phyloP scores from a whole-genome alignment of 1,284 basidiomycete species.

The Melanopsichium pennsylvanicum region DNA sequence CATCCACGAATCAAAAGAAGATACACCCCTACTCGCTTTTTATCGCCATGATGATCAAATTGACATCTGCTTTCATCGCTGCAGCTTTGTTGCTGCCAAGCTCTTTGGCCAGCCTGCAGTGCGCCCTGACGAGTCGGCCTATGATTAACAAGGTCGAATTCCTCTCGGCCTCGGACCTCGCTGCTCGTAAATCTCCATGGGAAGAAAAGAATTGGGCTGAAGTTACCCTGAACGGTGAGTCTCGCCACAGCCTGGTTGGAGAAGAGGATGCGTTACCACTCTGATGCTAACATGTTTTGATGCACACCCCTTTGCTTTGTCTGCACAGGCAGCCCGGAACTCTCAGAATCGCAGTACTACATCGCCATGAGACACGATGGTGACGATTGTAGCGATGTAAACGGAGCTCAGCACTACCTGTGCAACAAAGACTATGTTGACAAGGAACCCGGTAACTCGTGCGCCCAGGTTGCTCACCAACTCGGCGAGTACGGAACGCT shows the following conservation, averaged over 20 bases:
- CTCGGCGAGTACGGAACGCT: too few relatives aligned
- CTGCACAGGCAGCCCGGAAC: too few relatives aligned
- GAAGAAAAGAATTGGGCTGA: too few relatives aligned
- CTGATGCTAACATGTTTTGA: too few relatives aligned
- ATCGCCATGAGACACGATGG: slow-evolving; percentile 10
- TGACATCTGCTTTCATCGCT: slow-evolving; percentile 2
- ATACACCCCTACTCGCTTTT: background rate
- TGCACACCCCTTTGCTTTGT: too few relatives aligned
- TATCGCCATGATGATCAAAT: slow-evolving; percentile 7
- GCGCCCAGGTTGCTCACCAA: slow-evolving; percentile 11
- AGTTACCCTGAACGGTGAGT: too few relatives aligned
- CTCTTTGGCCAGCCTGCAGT: background rate
- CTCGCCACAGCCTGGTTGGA: too few relatives aligned
- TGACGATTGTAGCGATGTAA: background rate
- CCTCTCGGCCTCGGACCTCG: too few relatives aligned
- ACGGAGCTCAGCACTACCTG: background rate
- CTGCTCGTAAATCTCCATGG: too few relatives aligned
- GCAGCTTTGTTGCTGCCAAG: background rate
- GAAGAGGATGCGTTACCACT: too few relatives aligned
- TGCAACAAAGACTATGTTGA: slow-evolving; percentile 6
- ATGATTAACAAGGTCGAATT: background rate
- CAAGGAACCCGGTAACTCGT: background rate
- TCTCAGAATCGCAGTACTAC: background rate
- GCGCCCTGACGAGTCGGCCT: background rate
- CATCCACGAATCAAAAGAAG: background rate